These are phyloP conservation scores for Spergularia azorica DNA, from an alignment of 179 eudicot genomes.

Conservation along the genomic window DNA sequence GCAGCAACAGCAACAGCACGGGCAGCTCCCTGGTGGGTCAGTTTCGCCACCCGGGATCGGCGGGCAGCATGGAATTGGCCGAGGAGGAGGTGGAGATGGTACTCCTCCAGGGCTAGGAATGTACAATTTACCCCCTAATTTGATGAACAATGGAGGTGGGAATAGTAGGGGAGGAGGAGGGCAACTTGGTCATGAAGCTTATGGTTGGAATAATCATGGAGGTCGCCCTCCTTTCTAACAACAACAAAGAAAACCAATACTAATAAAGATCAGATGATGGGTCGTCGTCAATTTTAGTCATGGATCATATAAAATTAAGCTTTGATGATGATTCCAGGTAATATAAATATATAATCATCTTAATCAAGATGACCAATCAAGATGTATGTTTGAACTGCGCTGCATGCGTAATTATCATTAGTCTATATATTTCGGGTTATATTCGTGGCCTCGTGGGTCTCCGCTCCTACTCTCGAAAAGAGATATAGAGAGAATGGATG, in stretches of 20 bases:
- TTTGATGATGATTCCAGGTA: no score
- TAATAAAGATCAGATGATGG: background rate
- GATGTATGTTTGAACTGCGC: no score
- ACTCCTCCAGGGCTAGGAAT: background rate
- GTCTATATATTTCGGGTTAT: no score
- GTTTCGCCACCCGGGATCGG: conserved; percentile 36
- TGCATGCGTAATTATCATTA: no score
- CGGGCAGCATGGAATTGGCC: conserved; percentile 21
- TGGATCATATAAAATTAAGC: background rate
- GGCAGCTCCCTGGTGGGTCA: conserved; percentile 18
- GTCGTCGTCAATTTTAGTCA: background rate
- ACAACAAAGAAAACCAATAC: background rate
- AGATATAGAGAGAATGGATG: no score
- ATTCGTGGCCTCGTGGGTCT: no score
- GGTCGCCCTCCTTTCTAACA: conserved; percentile 42
- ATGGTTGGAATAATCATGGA: conserved; percentile 38
- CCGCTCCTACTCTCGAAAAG: no score
- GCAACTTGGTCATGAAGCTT: conserved; percentile 39
- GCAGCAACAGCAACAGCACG: background rate
- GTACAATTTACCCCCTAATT: conserved; percentile 40
- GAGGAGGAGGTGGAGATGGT: conserved; percentile 26
- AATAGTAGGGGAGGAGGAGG: conserved; percentile 11
- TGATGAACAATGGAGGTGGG: conserved; percentile 30
- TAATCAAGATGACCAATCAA: no score
- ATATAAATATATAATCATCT: no score